phyloP scores from a whole-genome alignment of 23 red algal genomes.

The Gracilaria gracilis region DNA sequence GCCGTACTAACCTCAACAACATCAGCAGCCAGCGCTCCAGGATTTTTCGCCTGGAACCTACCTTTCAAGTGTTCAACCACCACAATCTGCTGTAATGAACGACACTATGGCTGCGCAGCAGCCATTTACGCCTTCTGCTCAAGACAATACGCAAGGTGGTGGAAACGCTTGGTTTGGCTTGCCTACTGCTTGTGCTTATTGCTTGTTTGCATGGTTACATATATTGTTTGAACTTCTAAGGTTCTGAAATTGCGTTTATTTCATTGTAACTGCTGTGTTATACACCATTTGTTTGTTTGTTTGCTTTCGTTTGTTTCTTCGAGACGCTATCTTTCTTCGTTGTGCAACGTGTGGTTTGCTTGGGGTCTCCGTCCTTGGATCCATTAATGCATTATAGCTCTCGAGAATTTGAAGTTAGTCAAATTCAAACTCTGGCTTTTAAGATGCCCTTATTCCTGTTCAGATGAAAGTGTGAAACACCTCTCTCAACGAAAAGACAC shows the following conservation, averaged over 20 bases:
- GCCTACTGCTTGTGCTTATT: not conserved
- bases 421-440: too few relatives aligned
- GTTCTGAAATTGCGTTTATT: not conserved
- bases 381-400: too few relatives aligned
- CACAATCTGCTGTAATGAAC: not conserved
- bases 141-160: not conserved
- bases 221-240: not conserved
- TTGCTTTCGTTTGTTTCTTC: not conserved
- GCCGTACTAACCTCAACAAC: not conserved
- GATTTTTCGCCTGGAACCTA: conserved; percentile 6
- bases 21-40: not conserved
- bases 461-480: not conserved
- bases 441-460: not conserved
- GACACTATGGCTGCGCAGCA: not conserved
- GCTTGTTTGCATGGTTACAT: conserved; percentile 11
- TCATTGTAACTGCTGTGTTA: not conserved
- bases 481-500: not conserved
- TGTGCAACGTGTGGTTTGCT: not conserved
- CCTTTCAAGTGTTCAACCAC: conserved; percentile 5
- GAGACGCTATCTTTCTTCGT: not conserved
- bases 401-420: too few relatives aligned
- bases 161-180: not conserved
- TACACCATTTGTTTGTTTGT: not conserved
- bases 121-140: conserved; percentile 2
- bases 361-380: not conserved